Evolutionary conservation across 257 asterid genomes (phyloP).

Genomic region (Scutellaria minor): DNA sequence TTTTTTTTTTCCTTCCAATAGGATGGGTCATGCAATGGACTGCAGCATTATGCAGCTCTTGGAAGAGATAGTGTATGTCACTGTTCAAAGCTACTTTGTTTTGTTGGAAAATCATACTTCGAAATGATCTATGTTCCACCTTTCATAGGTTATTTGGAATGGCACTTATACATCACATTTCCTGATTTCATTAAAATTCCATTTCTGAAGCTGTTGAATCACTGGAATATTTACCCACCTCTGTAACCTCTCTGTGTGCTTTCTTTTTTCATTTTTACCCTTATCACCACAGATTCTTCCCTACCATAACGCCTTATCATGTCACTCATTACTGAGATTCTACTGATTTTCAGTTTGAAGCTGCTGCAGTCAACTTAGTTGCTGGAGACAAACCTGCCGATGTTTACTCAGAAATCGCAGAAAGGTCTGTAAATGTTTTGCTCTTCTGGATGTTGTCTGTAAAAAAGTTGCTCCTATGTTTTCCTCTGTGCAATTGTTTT

Average conservation of each 20-base stretch:
- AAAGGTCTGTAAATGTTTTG: conserved; percentile 55
- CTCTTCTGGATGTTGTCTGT: background rate
- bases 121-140: conserved; percentile 9
- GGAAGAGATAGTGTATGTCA: conserved; percentile 83
- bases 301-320: conserved; percentile 15
- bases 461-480: background rate
- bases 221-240: background rate
- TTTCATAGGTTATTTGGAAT: conserved; percentile 9
- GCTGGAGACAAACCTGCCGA: conserved; percentile 92
- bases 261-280: background rate
- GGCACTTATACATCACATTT: background rate
- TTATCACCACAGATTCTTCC: conserved; percentile 5
- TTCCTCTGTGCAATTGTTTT: background rate
- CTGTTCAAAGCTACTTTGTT: conserved; percentile 27
- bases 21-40: conserved; percentile 99
- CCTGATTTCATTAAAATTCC: conserved; percentile 12
- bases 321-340: conserved; percentile 30
- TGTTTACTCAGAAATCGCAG: conserved; percentile 96
- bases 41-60: conserved; percentile 98
- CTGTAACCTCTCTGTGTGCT: background rate
- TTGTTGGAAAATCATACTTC: conserved; percentile 8
- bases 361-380: conserved; percentile 92
- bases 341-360: conserved; percentile 74
- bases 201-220: background rate
- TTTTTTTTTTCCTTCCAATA: conserved; percentile 36